These are phyloP conservation scores for Fraxinus floribunda DNA, from an alignment of 305 asterid genomes.

Conservation along the genomic window DNA sequence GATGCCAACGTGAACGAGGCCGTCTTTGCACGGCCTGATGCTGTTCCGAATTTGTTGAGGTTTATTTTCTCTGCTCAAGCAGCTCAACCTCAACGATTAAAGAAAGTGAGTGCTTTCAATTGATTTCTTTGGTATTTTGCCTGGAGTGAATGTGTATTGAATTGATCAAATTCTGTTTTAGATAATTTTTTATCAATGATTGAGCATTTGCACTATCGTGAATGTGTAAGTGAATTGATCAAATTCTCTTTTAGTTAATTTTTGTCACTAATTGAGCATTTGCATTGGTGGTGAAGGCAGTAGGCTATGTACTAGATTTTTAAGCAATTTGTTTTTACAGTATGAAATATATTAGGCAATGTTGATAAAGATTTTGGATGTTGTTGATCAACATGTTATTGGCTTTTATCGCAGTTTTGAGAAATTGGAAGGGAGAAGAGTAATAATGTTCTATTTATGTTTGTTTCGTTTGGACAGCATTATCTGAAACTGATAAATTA, in stretches of 20 bases:
- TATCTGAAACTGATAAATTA: background rate
- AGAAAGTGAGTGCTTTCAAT: conserved; percentile 51
- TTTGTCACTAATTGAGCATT: background rate
- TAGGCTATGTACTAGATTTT: background rate
- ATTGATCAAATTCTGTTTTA: background rate
- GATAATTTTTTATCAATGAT: background rate
- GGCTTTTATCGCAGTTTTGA: background rate
- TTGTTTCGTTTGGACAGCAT: background rate
- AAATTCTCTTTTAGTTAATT: background rate
- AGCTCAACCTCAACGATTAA: conserved; percentile 60
- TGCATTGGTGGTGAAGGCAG: background rate
- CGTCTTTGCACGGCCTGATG: conserved; percentile 79
- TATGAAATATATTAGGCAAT: conserved; percentile 1
- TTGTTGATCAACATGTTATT: background rate
- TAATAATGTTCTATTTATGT: background rate
- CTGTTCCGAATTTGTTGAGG: conserved; percentile 76
- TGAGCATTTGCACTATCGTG: background rate
- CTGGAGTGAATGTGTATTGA: background rate
- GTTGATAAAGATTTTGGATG: conserved; percentile 6
- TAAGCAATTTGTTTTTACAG: background rate
- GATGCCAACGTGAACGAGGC: conserved; percentile 72
- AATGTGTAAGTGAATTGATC: background rate
- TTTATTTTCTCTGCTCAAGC: conserved; percentile 72
- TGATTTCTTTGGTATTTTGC: background rate
- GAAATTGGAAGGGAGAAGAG: background rate